Evolutionary conservation across 345 rosid species (phyloP).

Genomic region (Citrus hindsii): DNA sequence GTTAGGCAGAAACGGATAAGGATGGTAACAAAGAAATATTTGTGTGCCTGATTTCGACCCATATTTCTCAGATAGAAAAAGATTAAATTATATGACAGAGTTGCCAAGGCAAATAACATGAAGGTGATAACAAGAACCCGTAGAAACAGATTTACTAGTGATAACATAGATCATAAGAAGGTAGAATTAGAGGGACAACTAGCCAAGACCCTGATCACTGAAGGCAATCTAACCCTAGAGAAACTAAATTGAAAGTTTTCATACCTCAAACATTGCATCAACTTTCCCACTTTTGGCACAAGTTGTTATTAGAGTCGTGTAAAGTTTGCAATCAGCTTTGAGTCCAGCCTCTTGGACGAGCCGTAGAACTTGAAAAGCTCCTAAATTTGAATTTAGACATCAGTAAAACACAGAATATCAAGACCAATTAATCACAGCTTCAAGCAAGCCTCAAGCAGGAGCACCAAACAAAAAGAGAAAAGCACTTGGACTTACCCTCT

Average conservation of each 20-base stretch:
- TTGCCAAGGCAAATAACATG: neutral
- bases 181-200: neutral
- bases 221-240: neutral
- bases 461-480: neutral
- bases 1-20: neutral
- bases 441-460: constrained; percentile 2
- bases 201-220: neutral
- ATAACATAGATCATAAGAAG: neutral
- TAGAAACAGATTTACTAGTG: neutral
- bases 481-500: constrained; percentile 47
- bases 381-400: constrained; percentile 33
- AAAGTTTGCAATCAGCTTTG: constrained; percentile 83
- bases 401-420: constrained; percentile 13
- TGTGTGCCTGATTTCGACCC: neutral
- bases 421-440: neutral
- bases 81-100: neutral
- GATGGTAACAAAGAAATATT: neutral
- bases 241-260: constrained; percentile 23
- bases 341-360: constrained; percentile 67
- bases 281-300: constrained; percentile 95
- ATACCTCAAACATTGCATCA: constrained; percentile 93
- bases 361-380: constrained; percentile 69
- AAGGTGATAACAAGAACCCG: neutral
- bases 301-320: constrained; percentile 87
- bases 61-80: neutral